Conservation (phyloP, 129 eudicot genomes). For the Solidago caesia region DNA sequence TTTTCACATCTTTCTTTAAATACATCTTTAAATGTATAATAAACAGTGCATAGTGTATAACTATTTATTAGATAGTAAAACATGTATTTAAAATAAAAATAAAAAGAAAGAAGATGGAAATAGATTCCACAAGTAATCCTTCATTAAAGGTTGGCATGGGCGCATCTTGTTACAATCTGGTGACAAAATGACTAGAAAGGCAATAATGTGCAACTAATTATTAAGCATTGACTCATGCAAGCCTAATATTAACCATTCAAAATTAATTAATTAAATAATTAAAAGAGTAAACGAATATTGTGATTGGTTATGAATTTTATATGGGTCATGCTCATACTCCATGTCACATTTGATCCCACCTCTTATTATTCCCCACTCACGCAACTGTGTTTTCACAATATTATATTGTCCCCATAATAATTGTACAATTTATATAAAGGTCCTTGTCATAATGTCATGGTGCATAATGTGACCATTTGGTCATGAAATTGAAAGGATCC, state of each 20-base stretch:
- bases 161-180: conserved; percentile 2
- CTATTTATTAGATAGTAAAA: no score
- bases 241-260: conserved; percentile 19
- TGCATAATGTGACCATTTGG: conserved; percentile 1
- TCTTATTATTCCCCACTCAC: conserved; percentile 33
- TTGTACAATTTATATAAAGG: background rate
- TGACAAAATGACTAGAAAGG: conserved; percentile 29
- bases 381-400: background rate
- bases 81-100: no score
- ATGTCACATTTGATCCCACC: conserved; percentile 33
- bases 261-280: background rate
- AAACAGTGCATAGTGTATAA: no score
- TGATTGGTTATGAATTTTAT: conserved; percentile 30
- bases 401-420: background rate
- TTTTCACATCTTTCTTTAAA: no score
- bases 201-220: conserved; percentile 31
- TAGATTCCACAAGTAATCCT: no score
- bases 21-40: no score
- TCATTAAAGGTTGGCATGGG: background rate
- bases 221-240: conserved; percentile 31
- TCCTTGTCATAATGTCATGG: conserved; percentile 1
- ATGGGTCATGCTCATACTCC: conserved; percentile 26
- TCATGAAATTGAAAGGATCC: background rate
- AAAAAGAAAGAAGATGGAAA: no score
- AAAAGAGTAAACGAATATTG: conserved; percentile 26